Conservation (phyloP, 1,139 yeast genomes). For the Debaryomyces coudertii region DNA sequence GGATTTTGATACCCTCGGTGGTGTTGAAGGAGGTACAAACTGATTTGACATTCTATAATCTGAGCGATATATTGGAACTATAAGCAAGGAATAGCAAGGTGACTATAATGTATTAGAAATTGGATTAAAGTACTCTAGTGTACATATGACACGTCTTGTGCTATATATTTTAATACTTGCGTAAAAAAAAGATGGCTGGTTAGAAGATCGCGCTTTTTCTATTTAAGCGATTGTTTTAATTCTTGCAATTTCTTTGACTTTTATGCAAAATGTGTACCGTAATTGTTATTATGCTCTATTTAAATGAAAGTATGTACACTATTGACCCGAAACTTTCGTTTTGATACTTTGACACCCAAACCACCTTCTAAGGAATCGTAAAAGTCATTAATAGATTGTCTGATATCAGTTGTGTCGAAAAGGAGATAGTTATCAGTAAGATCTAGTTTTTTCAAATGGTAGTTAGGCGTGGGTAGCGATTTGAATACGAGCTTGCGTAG, state of each 20-base stretch:
- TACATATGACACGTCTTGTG: slow-evolving; percentile 6
- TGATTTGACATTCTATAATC: slow-evolving; percentile 10
- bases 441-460: slow-evolving; percentile 21
- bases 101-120: neutral
- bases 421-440: slow-evolving; percentile 25
- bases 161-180: neutral
- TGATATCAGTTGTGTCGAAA: slow-evolving; percentile 15
- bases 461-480: slow-evolving; percentile 7
- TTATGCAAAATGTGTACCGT: neutral
- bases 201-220: slow-evolving; percentile 5
- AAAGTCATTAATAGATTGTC: slow-evolving; percentile 21
- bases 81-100: neutral
- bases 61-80: neutral
- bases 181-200: slow-evolving; percentile 7
- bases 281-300: neutral
- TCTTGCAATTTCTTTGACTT: slow-evolving; percentile 1
- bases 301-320: slow-evolving; percentile 26
- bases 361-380: slow-evolving; percentile 28
- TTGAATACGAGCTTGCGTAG: slow-evolving; percentile 1
- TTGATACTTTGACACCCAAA: slow-evolving; percentile 24
- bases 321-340: slow-evolving; percentile 31
- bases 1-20: slow-evolving; percentile 13
- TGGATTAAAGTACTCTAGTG: neutral
- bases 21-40: slow-evolving; percentile 16
- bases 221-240: neutral